Base-by-base conservation (phyloP, 1,284 basidiomycete species). In the Cutaneotrichosporon sp. region DNA sequence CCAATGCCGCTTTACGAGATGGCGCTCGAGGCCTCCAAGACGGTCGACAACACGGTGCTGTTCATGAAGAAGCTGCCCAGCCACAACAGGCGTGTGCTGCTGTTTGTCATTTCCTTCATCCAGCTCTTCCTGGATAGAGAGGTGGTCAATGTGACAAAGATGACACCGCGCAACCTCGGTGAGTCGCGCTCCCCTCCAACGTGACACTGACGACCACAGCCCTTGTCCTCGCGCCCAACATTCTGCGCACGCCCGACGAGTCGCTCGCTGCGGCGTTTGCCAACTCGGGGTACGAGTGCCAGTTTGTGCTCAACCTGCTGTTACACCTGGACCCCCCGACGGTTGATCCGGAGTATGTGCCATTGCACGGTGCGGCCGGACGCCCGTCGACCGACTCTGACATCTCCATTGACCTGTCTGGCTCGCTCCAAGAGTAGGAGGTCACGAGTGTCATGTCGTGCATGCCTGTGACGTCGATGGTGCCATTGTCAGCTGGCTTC, bases 91-190 rank as follows among this genome's bases (percentile, higher is more conserved):
- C 80, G 89, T 4, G 89, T 92, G 12, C 79, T 92, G 17, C 72
- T 91, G 52, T 93, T 91, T 69, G 81, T 92, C 37, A 78, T 93
- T 70, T 90, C 86, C 77, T 93, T 93, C 75, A 73, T 92, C 56
- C 90, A 93, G 76, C 75, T 90, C 47, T 94, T 94, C 76, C 74
- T 90, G 53, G 84, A 86, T 44, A 85, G 87, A 36, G 81, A 81
- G 56, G 83, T 87, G 14, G 80, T 87, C 61, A 75, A 72, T 9
- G 73, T 78, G 40, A 93, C 90, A 44, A 91, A 91, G 76, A 93
- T 93, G 88, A 90, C 88, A 3, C 55, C 69, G 2, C 59, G 63
- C 30, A 72, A 72, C 57, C 55, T 75, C 5, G 69, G 70, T 67
- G 52, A 54, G 69, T 58, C 37, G 17, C 37, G n/a, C 8, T 21